These are phyloP conservation scores for Stachybotrys chlorohalonatus DNA, from an alignment of 2,329 filamentous ascomycete species.

Conservation along the genomic window DNA sequence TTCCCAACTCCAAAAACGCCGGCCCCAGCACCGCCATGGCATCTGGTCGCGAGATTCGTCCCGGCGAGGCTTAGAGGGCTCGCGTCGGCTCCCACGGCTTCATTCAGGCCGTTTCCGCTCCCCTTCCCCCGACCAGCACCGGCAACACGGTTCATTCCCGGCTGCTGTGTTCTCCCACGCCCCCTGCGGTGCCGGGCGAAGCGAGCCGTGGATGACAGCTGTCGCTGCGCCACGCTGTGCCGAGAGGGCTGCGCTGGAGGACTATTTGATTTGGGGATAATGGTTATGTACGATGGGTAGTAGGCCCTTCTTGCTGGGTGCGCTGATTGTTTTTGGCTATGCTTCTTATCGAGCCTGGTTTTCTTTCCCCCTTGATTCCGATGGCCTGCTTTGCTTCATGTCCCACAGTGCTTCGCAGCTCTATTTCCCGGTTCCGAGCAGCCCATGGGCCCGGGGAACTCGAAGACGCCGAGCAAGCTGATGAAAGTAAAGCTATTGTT, in stretches of 20 bases:
- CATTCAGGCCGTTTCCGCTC: constrained; percentile 6
- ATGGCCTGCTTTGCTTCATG: neutral
- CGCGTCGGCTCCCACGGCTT: constrained; percentile 14
- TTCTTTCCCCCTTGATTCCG: constrained; percentile 1
- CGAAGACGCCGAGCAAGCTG: neutral
- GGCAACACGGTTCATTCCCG: neutral
- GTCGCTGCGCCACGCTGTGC: too few relatives aligned
- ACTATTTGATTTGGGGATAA: too few relatives aligned
- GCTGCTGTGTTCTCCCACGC: neutral
- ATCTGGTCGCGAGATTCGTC: constrained; percentile 47
- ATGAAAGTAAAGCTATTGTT: neutral
- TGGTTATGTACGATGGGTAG: too few relatives aligned
- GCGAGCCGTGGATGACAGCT: neutral
- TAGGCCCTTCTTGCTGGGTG: too few relatives aligned
- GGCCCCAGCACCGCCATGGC: constrained; percentile 35
- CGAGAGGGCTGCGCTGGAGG: too few relatives aligned
- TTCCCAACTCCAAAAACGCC: constrained; percentile 32
- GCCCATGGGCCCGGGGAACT: neutral
- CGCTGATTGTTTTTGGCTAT: neutral
- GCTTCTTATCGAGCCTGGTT: constrained; percentile 5
- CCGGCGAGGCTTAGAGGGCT: constrained; percentile 30
- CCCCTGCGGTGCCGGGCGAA: neutral
- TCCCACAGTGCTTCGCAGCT: neutral
- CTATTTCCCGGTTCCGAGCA: neutral
- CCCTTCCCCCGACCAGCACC: constrained; percentile 3